Base-by-base conservation (phyloP, 371 early-diverging fungal species). In the Choanephora cucurbitarum region DNA sequence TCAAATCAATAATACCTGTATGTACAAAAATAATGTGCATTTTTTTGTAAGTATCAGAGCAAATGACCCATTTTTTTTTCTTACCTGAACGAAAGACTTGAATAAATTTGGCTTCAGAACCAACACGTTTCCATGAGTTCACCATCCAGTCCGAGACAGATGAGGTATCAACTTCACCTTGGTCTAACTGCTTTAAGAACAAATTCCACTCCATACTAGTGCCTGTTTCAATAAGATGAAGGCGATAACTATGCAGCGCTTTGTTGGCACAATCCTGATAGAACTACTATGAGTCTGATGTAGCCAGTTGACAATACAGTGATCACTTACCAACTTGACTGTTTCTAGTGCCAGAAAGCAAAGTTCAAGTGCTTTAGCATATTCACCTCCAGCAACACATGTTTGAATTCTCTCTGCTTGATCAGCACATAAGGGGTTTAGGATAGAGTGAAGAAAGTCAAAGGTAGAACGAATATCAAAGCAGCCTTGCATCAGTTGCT, bases 281-380 rank as follows among this genome's bases (percentile, higher is more conserved):
- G 3, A 24, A 44, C 23, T 33, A 42, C 22, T 23, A 32, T 48
- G 44, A 4, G 37, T n/a, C n/a, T n/a, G 6, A 22, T 11, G 28
- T 41, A 13, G 13, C 5, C 21, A 17, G 13, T 51, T 23, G 69
- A 55, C 24, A 24, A 4, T 4, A n/a, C 4, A 14, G 1, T 18
- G 6, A 10, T 5, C n/a, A 21, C 44, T 45, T 72, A 89, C 91
- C 67, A 91, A 62, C 58, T 89, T 89, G 82, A 91, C 89, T 37
- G 80, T 66, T 60, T 91, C 91, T 21, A 89, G 34, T 7, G 87
- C 79, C 46, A 84, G 80, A 69, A 89, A 89, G 53, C 81, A 83
- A 43, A 72, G 57, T 13, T 81, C 70, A 56, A 91, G 58, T 0
- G 84, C 80, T 23, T 70, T 68, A 3, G 73, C 79, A 57, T 82